Percentiles rank a stretch among this genome's conserved stretches.
phyloP scores from a whole-genome alignment of 106 monocot genomes.

The Phalaenopsis equestris region DNA sequence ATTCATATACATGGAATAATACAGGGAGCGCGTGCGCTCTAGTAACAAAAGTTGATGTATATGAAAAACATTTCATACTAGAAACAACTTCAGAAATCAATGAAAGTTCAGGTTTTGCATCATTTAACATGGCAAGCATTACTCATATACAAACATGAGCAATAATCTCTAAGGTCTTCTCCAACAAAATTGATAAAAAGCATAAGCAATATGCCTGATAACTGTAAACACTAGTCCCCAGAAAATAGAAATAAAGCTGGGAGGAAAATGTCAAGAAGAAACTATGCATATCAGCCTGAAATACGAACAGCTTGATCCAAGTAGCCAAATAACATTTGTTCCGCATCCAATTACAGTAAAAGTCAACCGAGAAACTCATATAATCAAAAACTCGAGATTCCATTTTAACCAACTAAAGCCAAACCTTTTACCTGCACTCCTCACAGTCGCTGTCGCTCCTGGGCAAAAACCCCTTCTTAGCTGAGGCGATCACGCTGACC shows the following conservation, averaged over 20 bases:
- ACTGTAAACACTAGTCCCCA: background rate
- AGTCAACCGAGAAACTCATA: background rate
- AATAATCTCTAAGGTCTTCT: too few relatives aligned
- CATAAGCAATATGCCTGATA: background rate
- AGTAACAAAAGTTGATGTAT: too few relatives aligned
- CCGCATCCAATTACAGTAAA: background rate
- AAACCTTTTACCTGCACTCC: conserved; percentile 20
- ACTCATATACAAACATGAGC: too few relatives aligned
- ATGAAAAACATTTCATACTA: background rate
- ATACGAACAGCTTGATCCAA: background rate
- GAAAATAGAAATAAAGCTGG: background rate
- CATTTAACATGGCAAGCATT: too few relatives aligned
- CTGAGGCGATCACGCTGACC: background rate
- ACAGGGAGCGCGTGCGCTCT: too few relatives aligned
- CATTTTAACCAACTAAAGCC: background rate
- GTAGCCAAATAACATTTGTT: background rate
- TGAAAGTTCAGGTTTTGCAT: too few relatives aligned
- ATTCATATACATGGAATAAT: too few relatives aligned
- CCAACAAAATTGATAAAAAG: background rate
- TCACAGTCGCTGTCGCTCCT: conserved; percentile 23
- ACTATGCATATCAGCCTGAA: background rate
- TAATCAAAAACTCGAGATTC: background rate
- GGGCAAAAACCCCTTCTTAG: conserved; percentile 16
- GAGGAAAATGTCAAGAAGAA: background rate
- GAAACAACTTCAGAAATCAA: too few relatives aligned